Percentiles rank a stretch among this genome's conserved stretches.
phyloP scores from a whole-genome alignment of 1,139 yeast species.

The Nakaseomyces delphensis region DNA sequence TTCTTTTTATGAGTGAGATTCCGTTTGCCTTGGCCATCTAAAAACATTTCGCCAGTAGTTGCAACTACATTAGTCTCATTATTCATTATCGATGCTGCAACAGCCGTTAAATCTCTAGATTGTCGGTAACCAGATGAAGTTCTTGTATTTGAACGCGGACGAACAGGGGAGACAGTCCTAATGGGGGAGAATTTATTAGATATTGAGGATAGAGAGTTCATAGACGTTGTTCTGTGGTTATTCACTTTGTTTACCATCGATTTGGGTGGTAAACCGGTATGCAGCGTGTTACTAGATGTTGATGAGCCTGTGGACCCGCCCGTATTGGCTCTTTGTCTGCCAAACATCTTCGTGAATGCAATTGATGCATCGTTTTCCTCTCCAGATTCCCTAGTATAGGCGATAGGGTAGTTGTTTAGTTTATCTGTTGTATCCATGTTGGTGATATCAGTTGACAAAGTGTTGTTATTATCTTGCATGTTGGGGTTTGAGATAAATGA shows the following conservation, averaged over 20 bases:
- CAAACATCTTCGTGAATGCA: slow-evolving; percentile 31
- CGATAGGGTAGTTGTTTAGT: not conserved
- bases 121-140: slow-evolving; percentile 20
- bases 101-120: slow-evolving; percentile 21
- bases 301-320: slow-evolving; percentile 23
- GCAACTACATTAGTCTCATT: slow-evolving; percentile 4
- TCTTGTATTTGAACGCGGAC: slow-evolving; percentile 26
- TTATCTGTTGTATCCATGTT: slow-evolving; percentile 3
- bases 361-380: slow-evolving; percentile 33
- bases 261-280: not conserved
- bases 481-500: slow-evolving; percentile 2
- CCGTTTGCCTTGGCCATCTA: slow-evolving; percentile 17
- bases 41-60: slow-evolving; percentile 14
- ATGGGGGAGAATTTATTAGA: slow-evolving; percentile 26
- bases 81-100: slow-evolving; percentile 10
- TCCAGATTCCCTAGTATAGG: not conserved
- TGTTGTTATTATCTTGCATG: not conserved
- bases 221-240: slow-evolving; percentile 21
- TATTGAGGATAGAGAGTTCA: slow-evolving; percentile 22
- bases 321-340: slow-evolving; percentile 28
- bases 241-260: slow-evolving; percentile 9
- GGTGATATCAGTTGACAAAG: not conserved
- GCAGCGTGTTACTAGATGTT: slow-evolving; percentile 6
- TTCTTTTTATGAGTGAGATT: slow-evolving; percentile 18
- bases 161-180: slow-evolving; percentile 27